Base-by-base conservation (phyloP, 257 asterid species). In the Nicotiana tabacum region DNA sequence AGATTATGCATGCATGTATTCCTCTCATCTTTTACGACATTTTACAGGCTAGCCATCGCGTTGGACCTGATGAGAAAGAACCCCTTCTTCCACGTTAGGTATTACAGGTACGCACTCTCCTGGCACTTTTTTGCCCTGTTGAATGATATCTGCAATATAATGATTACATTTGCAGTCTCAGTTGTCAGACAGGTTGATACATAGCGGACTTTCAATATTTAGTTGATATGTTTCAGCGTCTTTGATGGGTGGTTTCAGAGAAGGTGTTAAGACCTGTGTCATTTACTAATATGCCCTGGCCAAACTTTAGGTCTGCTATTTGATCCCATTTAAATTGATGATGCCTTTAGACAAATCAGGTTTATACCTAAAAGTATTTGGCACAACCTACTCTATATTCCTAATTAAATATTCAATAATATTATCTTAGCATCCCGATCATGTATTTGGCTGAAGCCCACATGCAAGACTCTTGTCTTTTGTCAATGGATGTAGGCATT, bases 41-140 rank as follows among this genome's bases (percentile, higher is more conserved):
- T 72, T 81, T 53, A 30, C 78, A 81, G 83, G 83, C 78, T 65
- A 81, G 21, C 62, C 83, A 81, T 66, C 83, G 78, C 4, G 17
- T 66, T 51, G 66, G 53, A 66, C 78, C 51, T 66, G 83, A 81
- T 66, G 83, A 81, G 9, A 81, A 66, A 81, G 83, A 66, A 81
- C 83, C 78, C 60, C 83, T 81, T 51, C 83, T 81, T 29, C 83
- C 83, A 37, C 76, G 43, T 29, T 81, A 81, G 64, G 18, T 53
- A 81, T 53, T 43, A 53, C 16, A 81, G 83, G 83, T 81, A 81
- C 66, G 78, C 56, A 32, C 4, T 76, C 46, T 27, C 64, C 15
- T 51, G 64, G 17, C 64, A 76, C 39, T 8, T 15, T 27, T 76
- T 51, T 76, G 62, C 17, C 2, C 16, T 29, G 80, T 51, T 76